phyloP scores from a whole-genome alignment of 345 rosid species.

The Carallia brachiata region DNA sequence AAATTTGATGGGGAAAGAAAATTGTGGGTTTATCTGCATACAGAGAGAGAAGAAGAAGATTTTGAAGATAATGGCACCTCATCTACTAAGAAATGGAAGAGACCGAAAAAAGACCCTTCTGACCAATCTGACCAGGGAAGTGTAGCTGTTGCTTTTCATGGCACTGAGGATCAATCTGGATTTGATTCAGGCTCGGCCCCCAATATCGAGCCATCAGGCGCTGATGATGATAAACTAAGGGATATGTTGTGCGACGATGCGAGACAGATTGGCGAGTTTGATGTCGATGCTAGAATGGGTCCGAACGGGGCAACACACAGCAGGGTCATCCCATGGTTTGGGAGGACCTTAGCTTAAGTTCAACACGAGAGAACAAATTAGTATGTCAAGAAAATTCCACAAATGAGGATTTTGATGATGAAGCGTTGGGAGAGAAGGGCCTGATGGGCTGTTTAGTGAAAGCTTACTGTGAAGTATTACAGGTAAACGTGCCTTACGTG shows the following conservation, averaged over 20 bases:
- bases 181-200: conserved; percentile 63
- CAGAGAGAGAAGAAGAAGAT: conserved; percentile 98
- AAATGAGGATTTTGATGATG: conserved; percentile 84
- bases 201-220: conserved; percentile 48
- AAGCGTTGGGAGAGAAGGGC: conserved; percentile 48
- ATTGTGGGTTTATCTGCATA: conserved; percentile 93
- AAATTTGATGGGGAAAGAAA: conserved; percentile 89
- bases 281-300: conserved; percentile 39
- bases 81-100: conserved; percentile 99
- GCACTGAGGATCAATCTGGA: conserved; percentile 56
- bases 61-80: conserved; percentile 99
- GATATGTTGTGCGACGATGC: conserved; percentile 39
- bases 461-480: conserved; percentile 42
- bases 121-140: conserved; percentile 79
- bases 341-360: conserved; percentile 53
- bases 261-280: conserved; percentile 50
- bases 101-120: conserved; percentile 82
- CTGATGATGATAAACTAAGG: conserved; percentile 43
- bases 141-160: conserved; percentile 58
- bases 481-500: conserved; percentile 37
- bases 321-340: conserved; percentile 53
- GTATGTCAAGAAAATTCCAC: conserved; percentile 83
- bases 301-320: conserved; percentile 34
- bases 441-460: conserved; percentile 46
- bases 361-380: conserved; percentile 53